phyloP scores from a whole-genome alignment of 2,329 filamentous ascomycete species.

The Chrysoporthe puriensis region DNA sequence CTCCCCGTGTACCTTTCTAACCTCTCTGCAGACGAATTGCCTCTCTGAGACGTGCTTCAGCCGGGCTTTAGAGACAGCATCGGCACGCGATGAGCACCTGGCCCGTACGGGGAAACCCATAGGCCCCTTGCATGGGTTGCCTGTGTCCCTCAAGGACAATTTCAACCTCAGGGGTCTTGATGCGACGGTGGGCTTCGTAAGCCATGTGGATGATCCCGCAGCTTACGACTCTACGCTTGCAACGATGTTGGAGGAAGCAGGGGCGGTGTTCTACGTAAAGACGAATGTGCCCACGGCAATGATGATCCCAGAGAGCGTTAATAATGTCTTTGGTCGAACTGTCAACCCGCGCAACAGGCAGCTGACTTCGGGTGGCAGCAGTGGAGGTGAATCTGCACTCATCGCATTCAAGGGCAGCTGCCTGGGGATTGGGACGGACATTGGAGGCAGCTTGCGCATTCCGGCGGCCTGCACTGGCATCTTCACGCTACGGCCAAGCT shows the following conservation, averaged over 20 bases:
- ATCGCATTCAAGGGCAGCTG: conserved; percentile 61
- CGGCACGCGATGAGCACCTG: conserved; percentile 53
- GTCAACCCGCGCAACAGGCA: conserved; percentile 63
- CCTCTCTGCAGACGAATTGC: conserved; percentile 46
- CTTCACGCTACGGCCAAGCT: conserved; percentile 59
- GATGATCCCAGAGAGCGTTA: conserved; percentile 69
- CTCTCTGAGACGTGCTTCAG: conserved; percentile 51
- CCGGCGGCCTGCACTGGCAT: conserved; percentile 61
- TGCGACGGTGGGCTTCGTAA: conserved; percentile 65
- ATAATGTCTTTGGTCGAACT: conserved; percentile 66
- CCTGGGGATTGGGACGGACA: conserved; percentile 67
- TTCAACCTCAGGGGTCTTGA: conserved; percentile 66
- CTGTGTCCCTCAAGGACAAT: conserved; percentile 71
- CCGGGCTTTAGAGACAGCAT: conserved; percentile 53
- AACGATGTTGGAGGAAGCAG: conserved; percentile 48
- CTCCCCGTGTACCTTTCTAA: not conserved
- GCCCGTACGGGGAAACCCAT: conserved; percentile 48
- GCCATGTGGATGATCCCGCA: conserved; percentile 62
- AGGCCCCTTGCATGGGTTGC: conserved; percentile 69
- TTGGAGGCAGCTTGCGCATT: conserved; percentile 59
- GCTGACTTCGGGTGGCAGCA: conserved; percentile 66
- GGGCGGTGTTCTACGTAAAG: conserved; percentile 61
- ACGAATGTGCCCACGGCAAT: conserved; percentile 65
- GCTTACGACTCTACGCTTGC: conserved; percentile 45
- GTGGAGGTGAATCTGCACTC: conserved; percentile 69